A percentile compares a stretch with the other conserved stretches of the same genome.
Evolutionary conservation across 768 basidiomycete species (phyloP).

Genomic region (Fistulinella prunicolor): DNA sequence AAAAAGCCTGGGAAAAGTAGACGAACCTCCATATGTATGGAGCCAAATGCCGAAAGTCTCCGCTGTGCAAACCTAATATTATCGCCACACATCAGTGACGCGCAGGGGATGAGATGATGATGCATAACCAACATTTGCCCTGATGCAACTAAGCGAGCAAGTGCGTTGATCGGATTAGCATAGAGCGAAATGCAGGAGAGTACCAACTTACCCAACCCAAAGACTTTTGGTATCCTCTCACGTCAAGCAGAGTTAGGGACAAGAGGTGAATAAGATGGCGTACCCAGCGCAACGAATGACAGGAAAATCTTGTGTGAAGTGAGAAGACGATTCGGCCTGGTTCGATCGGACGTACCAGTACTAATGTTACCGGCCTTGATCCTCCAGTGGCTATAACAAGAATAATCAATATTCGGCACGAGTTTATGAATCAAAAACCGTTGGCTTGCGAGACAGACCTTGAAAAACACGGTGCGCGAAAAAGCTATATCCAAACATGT

Average conservation of each 20-base stretch:
- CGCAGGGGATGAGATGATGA: background rate
- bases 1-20: background rate
- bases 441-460: constrained; percentile 11
- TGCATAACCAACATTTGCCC: constrained; percentile 26
- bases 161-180: background rate
- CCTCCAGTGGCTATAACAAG: constrained; percentile 17
- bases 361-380: constrained; percentile 11
- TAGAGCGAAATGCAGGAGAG: background rate
- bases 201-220: constrained; percentile 26
- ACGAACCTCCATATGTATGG: constrained; percentile 20
- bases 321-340: background rate
- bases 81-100: constrained; percentile 8
- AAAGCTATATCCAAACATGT: constrained; percentile 16
- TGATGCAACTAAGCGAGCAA: constrained; percentile 11
- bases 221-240: constrained; percentile 15
- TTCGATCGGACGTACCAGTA: constrained; percentile 16
- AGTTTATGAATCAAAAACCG: background rate
- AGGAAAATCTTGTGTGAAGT: constrained; percentile 16
- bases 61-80: constrained; percentile 18
- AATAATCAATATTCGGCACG: background rate
- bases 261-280: background rate
- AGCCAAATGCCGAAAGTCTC: constrained; percentile 20
- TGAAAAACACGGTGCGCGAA: constrained; percentile 24
- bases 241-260: constrained; percentile 12
- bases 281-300: constrained; percentile 22